These are phyloP conservation scores for Dalbergia cochinchinensis DNA, from an alignment of 306 rosid species.

Conservation along the genomic window DNA sequence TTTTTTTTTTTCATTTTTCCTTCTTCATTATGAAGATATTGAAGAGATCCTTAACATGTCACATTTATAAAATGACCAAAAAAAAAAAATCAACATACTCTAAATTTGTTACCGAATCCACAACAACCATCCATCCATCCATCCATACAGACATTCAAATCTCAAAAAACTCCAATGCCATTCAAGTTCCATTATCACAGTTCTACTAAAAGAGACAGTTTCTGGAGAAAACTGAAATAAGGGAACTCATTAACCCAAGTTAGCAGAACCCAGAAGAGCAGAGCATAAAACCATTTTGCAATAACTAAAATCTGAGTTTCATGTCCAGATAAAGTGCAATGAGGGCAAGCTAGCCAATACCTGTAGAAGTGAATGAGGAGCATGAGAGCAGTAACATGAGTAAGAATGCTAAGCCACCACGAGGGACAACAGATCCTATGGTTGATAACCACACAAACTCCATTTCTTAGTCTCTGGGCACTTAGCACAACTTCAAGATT, in stretches of 20 bases:
- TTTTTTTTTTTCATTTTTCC: neutral
- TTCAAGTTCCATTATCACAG: neutral
- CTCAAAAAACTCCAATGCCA: neutral
- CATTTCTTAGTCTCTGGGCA: constrained; percentile 54
- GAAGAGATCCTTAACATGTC: constrained; percentile 5
- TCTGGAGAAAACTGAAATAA: constrained; percentile 21
- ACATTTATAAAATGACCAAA: neutral
- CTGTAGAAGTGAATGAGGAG: constrained; percentile 79
- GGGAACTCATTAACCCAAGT: neutral
- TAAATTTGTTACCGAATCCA: constrained; percentile 5
- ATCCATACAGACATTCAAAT: constrained; percentile 21
- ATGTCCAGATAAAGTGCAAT: neutral
- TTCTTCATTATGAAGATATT: constrained; percentile 8
- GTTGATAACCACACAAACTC: constrained; percentile 48
- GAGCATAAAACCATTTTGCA: constrained; percentile 16
- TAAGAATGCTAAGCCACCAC: constrained; percentile 52
- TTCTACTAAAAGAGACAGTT: neutral
- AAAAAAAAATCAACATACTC: neutral
- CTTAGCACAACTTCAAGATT: constrained; percentile 53
- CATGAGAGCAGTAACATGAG: constrained; percentile 61
- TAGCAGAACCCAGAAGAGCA: constrained; percentile 38
- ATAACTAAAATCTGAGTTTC: constrained; percentile 11
- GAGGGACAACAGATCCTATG: constrained; percentile 62
- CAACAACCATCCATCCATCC: neutral
- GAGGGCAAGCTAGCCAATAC: constrained; percentile 42